Conservation (phyloP, 352 stramenopile genomes). For the Globisporangium splendens region DNA sequence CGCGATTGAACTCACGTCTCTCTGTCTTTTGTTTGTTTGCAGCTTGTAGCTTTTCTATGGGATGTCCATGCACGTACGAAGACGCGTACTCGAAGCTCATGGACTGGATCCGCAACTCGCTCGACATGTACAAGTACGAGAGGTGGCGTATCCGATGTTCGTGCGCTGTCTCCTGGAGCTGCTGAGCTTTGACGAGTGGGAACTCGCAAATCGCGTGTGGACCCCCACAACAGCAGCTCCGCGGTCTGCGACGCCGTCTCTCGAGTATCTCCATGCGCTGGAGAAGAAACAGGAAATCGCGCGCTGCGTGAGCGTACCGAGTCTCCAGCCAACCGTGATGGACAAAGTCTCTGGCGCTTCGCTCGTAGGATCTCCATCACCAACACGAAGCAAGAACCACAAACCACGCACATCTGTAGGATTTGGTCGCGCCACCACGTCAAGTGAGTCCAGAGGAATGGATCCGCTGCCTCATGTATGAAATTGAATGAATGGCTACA, state of each 20-base stretch:
- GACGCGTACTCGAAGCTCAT: constrained; percentile 68
- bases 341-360: constrained; percentile 30
- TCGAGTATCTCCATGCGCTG: constrained; percentile 18
- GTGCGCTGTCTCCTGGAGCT: constrained; percentile 83
- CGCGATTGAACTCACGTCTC: constrained; percentile 1
- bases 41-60: constrained; percentile 65
- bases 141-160: constrained; percentile 73
- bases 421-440: constrained; percentile 12
- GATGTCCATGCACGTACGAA: constrained; percentile 53
- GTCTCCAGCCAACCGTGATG: constrained; percentile 53
- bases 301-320: constrained; percentile 54
- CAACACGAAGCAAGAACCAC: constrained; percentile 15
- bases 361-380: constrained; percentile 1
- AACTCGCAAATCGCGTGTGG: constrained; percentile 50
- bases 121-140: constrained; percentile 87
- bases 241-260: constrained; percentile 29
- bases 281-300: constrained; percentile 35
- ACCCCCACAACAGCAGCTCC: constrained; percentile 11
- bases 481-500: not conserved
- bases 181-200: constrained; percentile 65
- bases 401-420: constrained; percentile 12
- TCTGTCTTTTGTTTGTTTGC: constrained; percentile 1
- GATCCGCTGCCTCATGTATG: constrained; percentile 17
- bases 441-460: constrained; percentile 1
- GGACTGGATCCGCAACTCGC: constrained; percentile 81